Base-by-base conservation (phyloP, 148 eudicot genomes). In the Bassia scoparia region DNA sequence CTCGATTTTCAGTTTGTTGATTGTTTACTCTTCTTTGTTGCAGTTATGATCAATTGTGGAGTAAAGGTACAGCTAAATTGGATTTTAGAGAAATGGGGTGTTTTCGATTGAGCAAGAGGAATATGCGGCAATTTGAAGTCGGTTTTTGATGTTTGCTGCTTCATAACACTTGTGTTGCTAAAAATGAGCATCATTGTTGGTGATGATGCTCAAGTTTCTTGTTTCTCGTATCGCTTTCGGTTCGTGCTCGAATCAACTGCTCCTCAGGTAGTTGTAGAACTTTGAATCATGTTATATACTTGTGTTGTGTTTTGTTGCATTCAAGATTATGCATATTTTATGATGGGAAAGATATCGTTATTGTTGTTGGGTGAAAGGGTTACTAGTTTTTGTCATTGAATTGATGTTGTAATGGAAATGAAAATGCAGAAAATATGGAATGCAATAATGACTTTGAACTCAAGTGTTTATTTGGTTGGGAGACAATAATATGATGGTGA, bases 401-500 rank as follows among this genome's bases (percentile, higher is more conserved):
- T 41, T 17, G 41, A n/a, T 1, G 10, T 17, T 21, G 48, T 38
- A 37, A 56, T 56, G 66, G 23, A n/a, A 53, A 12, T 46, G n/a
- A 43, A n/a, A 65, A 24, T 53, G 43, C 88, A 89, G 90, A 81
- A 69, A 5, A 83, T 87, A 60, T 87, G 95, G 95, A 74, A 86
- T 69, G 85, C 91, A 48, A 77, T 89, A 16, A 68, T 62, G 29
- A 84, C 11, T 87, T 74, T 56, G 78, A 84, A 74, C 95, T 37
- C 84, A 89, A 74, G 64, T 89, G 13, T 89, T 89, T 67, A 86
- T 89, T 27, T 89, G 90, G 91, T 69, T 89, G 56, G 95, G 95
- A 54, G 95, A 89, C 75, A 89, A 87, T 79, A n/a, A 89, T 89
- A 12, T 89, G n/a, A 89, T 73, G 95, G 95, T 70, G 91, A 89